Percentiles rank a stretch among this genome's conserved stretches.
Evolutionary conservation across 495 filamentous ascomycete species (phyloP).

Genomic region (Cercophora newfieldiana): DNA sequence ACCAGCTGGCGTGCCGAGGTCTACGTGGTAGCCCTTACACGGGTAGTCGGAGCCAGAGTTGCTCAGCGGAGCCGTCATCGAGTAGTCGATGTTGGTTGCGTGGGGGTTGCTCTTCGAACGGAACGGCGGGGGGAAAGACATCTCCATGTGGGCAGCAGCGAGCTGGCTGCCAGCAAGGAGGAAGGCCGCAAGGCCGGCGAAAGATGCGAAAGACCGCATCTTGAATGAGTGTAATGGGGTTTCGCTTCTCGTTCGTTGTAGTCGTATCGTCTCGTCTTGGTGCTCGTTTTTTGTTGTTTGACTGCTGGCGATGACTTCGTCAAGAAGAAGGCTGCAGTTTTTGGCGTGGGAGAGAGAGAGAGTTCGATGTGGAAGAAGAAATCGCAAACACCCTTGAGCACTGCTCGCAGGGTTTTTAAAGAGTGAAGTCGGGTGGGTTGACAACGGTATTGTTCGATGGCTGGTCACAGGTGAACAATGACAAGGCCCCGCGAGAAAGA

Average conservation of each 20-base stretch:
- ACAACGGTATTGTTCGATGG: conserved; percentile 6
- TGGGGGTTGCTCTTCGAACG: conserved; percentile 54
- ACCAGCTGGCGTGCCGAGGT: conserved; percentile 48
- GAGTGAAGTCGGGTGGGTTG: not conserved
- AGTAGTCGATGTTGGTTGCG: conserved; percentile 52
- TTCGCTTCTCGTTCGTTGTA: not conserved
- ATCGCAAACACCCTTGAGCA: not conserved
- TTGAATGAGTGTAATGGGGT: conserved; percentile 17
- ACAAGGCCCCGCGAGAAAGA: conserved; percentile 8
- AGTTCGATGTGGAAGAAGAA: not conserved
- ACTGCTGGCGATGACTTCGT: not conserved
- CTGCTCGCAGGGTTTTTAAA: not conserved
- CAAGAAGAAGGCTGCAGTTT: conserved; percentile 4
- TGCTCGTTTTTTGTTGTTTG: not conserved
- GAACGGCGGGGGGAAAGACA: conserved; percentile 58
- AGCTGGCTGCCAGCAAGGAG: conserved; percentile 38
- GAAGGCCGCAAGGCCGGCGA: conserved; percentile 29
- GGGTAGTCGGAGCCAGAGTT: conserved; percentile 54
- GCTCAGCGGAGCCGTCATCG: conserved; percentile 58
- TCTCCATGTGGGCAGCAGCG: conserved; percentile 59
- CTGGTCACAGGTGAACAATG: conserved; percentile 13
- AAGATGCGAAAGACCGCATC: conserved; percentile 38
- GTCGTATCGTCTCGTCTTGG: not conserved
- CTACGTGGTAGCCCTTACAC: conserved; percentile 67
- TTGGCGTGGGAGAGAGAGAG: not conserved